Base-by-base conservation (phyloP, 441 rosid species). In the Bruguiera hainesii region DNA sequence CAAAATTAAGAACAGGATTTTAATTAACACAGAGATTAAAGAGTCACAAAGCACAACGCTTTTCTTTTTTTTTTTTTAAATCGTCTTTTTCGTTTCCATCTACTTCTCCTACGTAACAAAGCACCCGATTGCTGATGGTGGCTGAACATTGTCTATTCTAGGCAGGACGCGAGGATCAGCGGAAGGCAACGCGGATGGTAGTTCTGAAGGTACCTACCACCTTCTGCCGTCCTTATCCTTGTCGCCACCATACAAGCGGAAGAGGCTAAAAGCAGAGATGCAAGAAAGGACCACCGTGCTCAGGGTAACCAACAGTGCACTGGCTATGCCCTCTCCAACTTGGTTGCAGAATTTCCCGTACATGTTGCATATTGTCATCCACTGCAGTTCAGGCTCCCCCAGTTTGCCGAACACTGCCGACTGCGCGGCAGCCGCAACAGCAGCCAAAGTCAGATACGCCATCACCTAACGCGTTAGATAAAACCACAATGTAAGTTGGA, bases 321-420 rank as follows among this genome's bases (percentile, higher is more conserved):
- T 71, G 10, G 73, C 85, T 7, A 86, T 69, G 33, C 97, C 98
- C 72, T 73, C 88, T 53, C 85, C 87, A 6, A 78, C 76, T 77
- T 74, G 94, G 83, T 85, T 83, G 31, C 98, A 91, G 80, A 85
- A 94, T 80, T 85, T 85, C 18, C 86, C 89, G 33, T 87, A 94
- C 94, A 91, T 67, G 61, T 79, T 60, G 69, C 99, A 94, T 10
- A 88, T 55, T 71, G 84, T 88, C 91, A 91, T 83, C 99, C 99
- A 94, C 39, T 91, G 93, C 7, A 94, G 78, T 46, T 89, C 85
- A 1, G 83, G 61, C 67, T 88, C 85, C 19, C 99, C 99, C 42
- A 84, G 19, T 70, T 85, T 91, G 0, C 88, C 91, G n/a, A 87
- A 82, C 61, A 61, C 74, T 2, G 96, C 87, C 0, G 99, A 87